Evolutionary conservation across 139 green algal genomes (phyloP), one percentile per base, ranked within the genome.

Genomic region (Chlamydomonas applanata): DNA sequence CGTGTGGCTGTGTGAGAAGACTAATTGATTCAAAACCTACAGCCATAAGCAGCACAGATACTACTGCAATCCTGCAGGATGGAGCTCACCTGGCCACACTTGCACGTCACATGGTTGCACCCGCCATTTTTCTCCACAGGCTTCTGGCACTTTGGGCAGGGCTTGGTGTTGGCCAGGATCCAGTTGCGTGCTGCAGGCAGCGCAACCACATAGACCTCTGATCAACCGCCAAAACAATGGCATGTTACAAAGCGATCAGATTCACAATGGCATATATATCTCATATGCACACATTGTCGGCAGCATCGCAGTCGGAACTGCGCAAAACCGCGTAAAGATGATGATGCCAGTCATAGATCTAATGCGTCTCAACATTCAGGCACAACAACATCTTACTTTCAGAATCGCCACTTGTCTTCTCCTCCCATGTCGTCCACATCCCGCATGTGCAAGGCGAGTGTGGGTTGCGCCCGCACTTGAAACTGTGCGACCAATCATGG

Each of bases 81-180:
- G 7, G 40, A 7, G 40, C 75, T 3, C 72, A 90, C 88, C 87
- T 93, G 88, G 9, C 89, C 89, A 72, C 93, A 97, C 49, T 83
- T 88, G 89, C 93, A 97, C 30, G 91, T 75, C 53, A 98, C 91
- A 27, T 96, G 85, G 80, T 97, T 98, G 90, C 94, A 98, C 45
- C 94, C 94, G 17, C 91, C 90, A 69, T 95, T 97, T 87, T 98
- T 98, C 84, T 98, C 93, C 29, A 98, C 91, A 4, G 85, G 87
- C 69, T 96, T 96, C 57, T 57, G 46, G 75, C 93, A 97, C 82
- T 97, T 97, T 33, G 93, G 93, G 82, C 93, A 97, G 1, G 91
- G 86, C 84, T 97, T 97, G 63, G 92, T 96, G 87, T 95, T 91
- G 69, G 89, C 87, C 44, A 79, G 75, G 52, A 95, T 74, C 89